Evolutionary conservation across 1,284 basidiomycete species (phyloP).

Genomic region (Filobasidium uniguttulatum): DNA sequence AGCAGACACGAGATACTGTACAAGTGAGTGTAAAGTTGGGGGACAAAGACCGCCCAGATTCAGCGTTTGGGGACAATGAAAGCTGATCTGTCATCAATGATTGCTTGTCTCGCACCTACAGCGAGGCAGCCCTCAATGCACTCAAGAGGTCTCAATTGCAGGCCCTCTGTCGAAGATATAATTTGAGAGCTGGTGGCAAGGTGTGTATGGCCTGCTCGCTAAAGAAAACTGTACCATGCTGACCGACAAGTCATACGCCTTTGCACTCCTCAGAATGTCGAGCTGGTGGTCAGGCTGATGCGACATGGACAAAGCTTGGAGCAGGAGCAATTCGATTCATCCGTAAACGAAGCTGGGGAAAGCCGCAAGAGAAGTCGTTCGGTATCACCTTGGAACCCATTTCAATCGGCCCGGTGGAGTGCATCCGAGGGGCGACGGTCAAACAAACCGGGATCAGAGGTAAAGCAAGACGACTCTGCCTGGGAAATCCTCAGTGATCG

Average conservation of each 20-base stretch:
- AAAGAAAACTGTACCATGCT: neutral
- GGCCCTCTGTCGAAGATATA: slow-evolving; percentile 8
- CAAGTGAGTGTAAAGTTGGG: neutral
- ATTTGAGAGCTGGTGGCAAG: slow-evolving; percentile 11
- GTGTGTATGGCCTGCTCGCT: neutral
- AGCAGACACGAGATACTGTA: neutral
- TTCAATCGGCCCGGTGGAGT: neutral
- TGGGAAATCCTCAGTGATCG: neutral
- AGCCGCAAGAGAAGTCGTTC: neutral
- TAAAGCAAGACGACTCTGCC: neutral
- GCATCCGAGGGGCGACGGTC: neutral
- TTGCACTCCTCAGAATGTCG: neutral
- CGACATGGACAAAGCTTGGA: neutral
- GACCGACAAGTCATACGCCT: neutral
- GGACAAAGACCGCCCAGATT: neutral
- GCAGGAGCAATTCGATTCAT: neutral
- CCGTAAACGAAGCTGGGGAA: neutral
- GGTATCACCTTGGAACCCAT: neutral
- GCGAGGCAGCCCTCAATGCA: slow-evolving; percentile 6
- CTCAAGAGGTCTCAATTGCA: slow-evolving; percentile 8
- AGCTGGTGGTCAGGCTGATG: neutral
- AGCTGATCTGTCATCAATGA: no score
- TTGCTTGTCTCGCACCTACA: neutral
- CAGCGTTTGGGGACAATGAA: no score
- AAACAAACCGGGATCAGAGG: neutral